A percentile compares a stretch with the other conserved stretches of the same genome.
phyloP scores from a whole-genome alignment of 2,329 filamentous ascomycete genomes.

The Fusarium sp. region DNA sequence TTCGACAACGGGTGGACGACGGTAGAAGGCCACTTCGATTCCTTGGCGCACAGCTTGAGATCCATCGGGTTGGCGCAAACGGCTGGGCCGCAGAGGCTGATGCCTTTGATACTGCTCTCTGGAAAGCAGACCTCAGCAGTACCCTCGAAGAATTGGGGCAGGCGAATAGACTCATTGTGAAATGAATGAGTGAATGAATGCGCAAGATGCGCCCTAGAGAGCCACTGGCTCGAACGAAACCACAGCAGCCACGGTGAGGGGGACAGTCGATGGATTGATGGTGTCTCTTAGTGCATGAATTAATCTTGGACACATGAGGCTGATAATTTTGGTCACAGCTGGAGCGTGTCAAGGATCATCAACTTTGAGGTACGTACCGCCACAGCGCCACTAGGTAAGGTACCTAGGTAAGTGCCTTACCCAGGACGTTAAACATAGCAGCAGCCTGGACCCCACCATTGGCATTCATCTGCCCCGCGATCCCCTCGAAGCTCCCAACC shows the following conservation, averaged over 20 bases:
- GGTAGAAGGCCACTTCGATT: conserved; percentile 7
- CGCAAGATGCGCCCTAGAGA: conserved; percentile 39
- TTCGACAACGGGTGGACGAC: conserved; percentile 16
- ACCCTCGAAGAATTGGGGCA: conserved; percentile 45
- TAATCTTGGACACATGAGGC: conserved; percentile 38
- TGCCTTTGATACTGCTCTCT: conserved; percentile 36
- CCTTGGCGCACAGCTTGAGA: conserved; percentile 26
- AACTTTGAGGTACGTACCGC: conserved; percentile 31
- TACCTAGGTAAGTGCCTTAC: too few relatives aligned
- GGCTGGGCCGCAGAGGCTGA: conserved; percentile 25
- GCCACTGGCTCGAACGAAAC: conserved; percentile 34
- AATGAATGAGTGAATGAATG: conserved; percentile 21
- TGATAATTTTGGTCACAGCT: conserved; percentile 35
- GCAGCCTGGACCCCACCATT: conserved; percentile 39
- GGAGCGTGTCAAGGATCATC: conserved; percentile 7
- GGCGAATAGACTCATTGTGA: conserved; percentile 43
- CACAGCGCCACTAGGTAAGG: too few relatives aligned
- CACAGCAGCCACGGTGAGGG: conserved; percentile 23
- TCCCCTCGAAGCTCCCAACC: background rate
- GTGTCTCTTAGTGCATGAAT: conserved; percentile 37
- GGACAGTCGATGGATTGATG: conserved; percentile 32
- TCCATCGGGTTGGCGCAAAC: conserved; percentile 38
- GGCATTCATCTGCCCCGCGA: conserved; percentile 23
- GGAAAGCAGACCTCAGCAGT: conserved; percentile 43
- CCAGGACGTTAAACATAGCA: too few relatives aligned